These are phyloP conservation scores for Tolypocladium ovalisporum DNA, from an alignment of 2,329 filamentous ascomycete genomes.

Conservation along the genomic window DNA sequence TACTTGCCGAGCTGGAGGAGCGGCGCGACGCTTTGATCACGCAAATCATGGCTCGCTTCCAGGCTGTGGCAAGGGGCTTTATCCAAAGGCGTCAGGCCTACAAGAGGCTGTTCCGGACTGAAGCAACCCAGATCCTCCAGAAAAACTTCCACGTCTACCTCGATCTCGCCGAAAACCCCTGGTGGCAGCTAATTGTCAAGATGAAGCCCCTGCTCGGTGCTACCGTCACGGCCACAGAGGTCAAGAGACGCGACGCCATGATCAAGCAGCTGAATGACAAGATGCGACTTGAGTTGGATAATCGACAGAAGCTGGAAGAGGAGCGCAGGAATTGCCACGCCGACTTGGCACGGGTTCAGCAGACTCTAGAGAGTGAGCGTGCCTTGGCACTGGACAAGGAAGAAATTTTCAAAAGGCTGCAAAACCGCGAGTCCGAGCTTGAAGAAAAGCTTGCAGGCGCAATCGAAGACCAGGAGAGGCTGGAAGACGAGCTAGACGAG, in stretches of 20 bases:
- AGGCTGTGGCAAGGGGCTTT: slow-evolving; percentile 84
- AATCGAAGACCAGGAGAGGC: slow-evolving; percentile 83
- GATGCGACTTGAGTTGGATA: slow-evolving; percentile 64
- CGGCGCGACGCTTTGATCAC: slow-evolving; percentile 86
- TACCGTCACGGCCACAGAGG: slow-evolving; percentile 82
- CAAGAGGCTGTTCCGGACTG: slow-evolving; percentile 88
- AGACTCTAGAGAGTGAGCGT: slow-evolving; percentile 89
- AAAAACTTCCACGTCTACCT: slow-evolving; percentile 89
- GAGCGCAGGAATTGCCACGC: slow-evolving; percentile 78
- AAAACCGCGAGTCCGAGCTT: slow-evolving; percentile 81
- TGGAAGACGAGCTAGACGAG: slow-evolving; percentile 88
- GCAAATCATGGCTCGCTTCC: slow-evolving; percentile 88
- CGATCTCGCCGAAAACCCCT: slow-evolving; percentile 81
- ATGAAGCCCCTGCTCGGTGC: slow-evolving; percentile 94
- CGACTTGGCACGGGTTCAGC: slow-evolving; percentile 82
- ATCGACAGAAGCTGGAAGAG: slow-evolving; percentile 75
- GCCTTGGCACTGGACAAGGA: slow-evolving; percentile 96
- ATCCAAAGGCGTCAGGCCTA: slow-evolving; percentile 77
- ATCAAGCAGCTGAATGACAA: slow-evolving; percentile 80
- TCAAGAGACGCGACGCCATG: slow-evolving; percentile 90
- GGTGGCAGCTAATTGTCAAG: slow-evolving; percentile 91
- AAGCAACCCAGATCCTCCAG: slow-evolving; percentile 91
- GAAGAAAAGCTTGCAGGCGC: slow-evolving; percentile 88
- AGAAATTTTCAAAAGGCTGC: slow-evolving; percentile 95
- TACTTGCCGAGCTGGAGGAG: slow-evolving; percentile 93